Evolutionary conservation across 2,329 filamentous ascomycete species (phyloP), one percentile per base, ranked within the genome.

Genomic region (Fusarium anthophilum): DNA sequence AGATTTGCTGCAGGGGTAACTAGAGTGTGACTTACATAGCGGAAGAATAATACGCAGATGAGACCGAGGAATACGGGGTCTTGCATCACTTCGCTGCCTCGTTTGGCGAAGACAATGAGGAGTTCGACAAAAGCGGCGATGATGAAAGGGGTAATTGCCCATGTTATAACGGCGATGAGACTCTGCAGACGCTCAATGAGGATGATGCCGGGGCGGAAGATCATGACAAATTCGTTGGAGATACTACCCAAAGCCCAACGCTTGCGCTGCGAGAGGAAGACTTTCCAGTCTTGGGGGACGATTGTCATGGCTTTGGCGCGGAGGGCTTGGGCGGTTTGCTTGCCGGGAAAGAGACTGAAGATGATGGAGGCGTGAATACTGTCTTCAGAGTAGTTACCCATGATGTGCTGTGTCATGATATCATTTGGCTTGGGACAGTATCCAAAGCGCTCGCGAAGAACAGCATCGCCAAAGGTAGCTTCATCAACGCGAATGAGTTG

Each of bases 391-490:
- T 86, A 85, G 24, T 83, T 85, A 18, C 84, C 85, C 76, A 86
- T 85, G 70, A 87, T 86, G 57, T 86, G 85, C 73, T 82, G 82
- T 13, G 86, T 84, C 80, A 87, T 84, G 50, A 83, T 80, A 63
- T 87, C 86, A 58, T 84, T 85, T n/a, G 84, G 84, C 63, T 83
- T 84, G 11, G 86, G 86, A 64, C 83, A 84, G 77, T 87, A 87
- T 8, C 85, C 85, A 56, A 87, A 87, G 2, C 82, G 81, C 53
- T 86, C 79, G 8, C 85, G 80, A 38, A 87, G 83, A 9, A 87
- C 83, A 22, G 79, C 79, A 67, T 87, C 85, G 5, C 85, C 85
- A 73, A 85, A 86, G 0, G 86, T 87, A 17, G 85, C 83, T 69
- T 87, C 85, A 57, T 86, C 85, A 18, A 87, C 83, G 18, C 84